Conservation (phyloP, 495 filamentous ascomycete species). For the Aspergillus diversus region DNA sequence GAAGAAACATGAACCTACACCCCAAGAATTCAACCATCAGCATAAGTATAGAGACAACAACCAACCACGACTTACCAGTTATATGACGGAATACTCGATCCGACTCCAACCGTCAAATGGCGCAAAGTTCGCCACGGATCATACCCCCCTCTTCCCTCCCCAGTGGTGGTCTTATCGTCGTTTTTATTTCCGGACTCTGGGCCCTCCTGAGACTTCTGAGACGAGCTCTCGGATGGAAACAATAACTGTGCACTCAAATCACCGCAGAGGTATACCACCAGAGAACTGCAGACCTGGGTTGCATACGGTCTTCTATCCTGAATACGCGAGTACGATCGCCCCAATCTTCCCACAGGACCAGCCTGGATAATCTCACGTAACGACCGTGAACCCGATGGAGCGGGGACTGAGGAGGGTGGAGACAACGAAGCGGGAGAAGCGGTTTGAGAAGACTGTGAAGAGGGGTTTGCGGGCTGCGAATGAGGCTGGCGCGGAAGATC, state of each 20-base stretch:
- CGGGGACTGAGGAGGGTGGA: constrained; percentile 40
- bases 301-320: constrained; percentile 72
- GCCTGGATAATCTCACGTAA: constrained; percentile 65
- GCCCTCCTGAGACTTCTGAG: constrained; percentile 2
- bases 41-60: background rate
- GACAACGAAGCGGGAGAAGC: constrained; percentile 3
- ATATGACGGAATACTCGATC: constrained; percentile 76
- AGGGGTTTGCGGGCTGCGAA: constrained; percentile 3
- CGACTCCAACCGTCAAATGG: constrained; percentile 71
- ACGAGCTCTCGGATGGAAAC: constrained; percentile 40
- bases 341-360: constrained; percentile 42
- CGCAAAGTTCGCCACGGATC: constrained; percentile 70
- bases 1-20: constrained; percentile 78
- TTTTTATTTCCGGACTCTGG: constrained; percentile 16
- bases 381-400: constrained; percentile 55
- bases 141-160: constrained; percentile 57
- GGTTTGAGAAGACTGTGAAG: background rate
- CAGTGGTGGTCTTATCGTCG: constrained; percentile 14
- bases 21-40: background rate
- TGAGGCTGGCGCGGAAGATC: background rate
- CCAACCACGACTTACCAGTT: constrained; percentile 59
- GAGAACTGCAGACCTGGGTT: constrained; percentile 74
- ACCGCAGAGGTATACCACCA: constrained; percentile 78
- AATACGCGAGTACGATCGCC: constrained; percentile 62
- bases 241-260: constrained; percentile 78